Percentiles rank a stretch among this genome's conserved stretches.
Evolutionary conservation across 1,284 basidiomycete genomes (phyloP).

Genomic region (Boletus putidus): DNA sequence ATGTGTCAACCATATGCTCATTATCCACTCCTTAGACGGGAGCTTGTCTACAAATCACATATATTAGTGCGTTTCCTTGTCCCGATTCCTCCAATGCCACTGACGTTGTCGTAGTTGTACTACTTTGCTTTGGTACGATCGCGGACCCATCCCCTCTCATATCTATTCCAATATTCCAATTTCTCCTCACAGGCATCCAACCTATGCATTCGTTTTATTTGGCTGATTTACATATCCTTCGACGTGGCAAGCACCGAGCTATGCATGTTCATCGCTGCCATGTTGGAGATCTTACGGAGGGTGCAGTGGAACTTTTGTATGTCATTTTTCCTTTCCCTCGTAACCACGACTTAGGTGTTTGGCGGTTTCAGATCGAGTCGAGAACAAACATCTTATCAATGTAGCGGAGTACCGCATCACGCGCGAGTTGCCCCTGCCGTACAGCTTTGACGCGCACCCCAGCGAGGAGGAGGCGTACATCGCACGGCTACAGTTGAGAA

Average conservation of each 20-base stretch:
- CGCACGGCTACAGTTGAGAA: conserved; percentile 18
- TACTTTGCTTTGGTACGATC: conserved; percentile 68
- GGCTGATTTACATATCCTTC: conserved; percentile 76
- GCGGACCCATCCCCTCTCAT: background rate
- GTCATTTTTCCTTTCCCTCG: conserved; percentile 25
- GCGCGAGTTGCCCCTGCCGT: conserved; percentile 74
- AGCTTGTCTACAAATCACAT: conserved; percentile 68
- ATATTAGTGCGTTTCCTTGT: conserved; percentile 50
- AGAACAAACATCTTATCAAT: conserved; percentile 86
- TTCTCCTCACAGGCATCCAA: conserved; percentile 58
- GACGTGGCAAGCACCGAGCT: conserved; percentile 51
- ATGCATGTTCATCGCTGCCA: conserved; percentile 67
- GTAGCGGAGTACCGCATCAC: conserved; percentile 67
- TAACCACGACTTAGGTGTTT: background rate
- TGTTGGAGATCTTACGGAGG: conserved; percentile 79
- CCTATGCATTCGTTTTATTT: conserved; percentile 75
- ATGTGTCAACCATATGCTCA: conserved; percentile 60
- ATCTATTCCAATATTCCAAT: background rate
- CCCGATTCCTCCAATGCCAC: background rate
- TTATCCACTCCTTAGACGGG: conserved; percentile 70
- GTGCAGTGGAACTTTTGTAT: conserved; percentile 93
- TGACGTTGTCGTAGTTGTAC: conserved; percentile 53
- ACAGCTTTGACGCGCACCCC: conserved; percentile 48
- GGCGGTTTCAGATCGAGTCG: conserved; percentile 60
- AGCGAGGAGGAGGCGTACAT: conserved; percentile 11